Conservation (phyloP, 2,329 filamentous ascomycete genomes). For the Dothistroma pini region DNA sequence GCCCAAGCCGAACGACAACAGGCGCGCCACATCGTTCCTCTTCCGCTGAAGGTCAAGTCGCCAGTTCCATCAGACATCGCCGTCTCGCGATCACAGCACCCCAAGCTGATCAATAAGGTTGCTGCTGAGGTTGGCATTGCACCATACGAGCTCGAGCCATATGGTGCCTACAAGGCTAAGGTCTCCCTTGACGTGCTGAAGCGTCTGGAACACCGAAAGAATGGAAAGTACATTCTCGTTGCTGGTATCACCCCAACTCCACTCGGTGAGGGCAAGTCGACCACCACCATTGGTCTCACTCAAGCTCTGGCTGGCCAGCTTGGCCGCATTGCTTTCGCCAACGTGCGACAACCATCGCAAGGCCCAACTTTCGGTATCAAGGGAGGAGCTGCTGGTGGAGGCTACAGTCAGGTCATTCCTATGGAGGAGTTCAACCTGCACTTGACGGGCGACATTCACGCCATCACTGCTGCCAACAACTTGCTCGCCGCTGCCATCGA, state of each 20-base stretch:
- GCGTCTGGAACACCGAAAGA: constrained; percentile 77
- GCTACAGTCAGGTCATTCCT: constrained; percentile 98
- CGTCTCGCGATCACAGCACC: constrained; percentile 80
- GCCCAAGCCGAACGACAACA: constrained; percentile 80
- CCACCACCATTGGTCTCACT: constrained; percentile 91
- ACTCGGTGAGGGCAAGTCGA: constrained; percentile 95
- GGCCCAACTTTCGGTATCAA: constrained; percentile 99
- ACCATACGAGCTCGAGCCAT: constrained; percentile 85
- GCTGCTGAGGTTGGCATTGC: constrained; percentile 86
- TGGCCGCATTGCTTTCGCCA: constrained; percentile 85
- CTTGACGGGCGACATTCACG: constrained; percentile 95
- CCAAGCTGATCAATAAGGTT: constrained; percentile 84
- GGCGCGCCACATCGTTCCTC: constrained; percentile 70
- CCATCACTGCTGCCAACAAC: constrained; percentile 96
- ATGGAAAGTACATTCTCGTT: constrained; percentile 89
- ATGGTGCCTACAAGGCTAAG: constrained; percentile 94
- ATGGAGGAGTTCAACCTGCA: constrained; percentile 99
- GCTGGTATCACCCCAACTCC: constrained; percentile 96
- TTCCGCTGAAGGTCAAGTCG: constrained; percentile 73
- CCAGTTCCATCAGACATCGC: constrained; percentile 96
- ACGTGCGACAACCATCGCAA: constrained; percentile 94
- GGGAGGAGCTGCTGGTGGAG: constrained; percentile 92
- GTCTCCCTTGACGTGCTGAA: constrained; percentile 79
- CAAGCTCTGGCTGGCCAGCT: constrained; percentile 90
- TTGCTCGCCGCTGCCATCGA: constrained; percentile 93